Evolutionary conservation across 179 eudicot species (phyloP), one percentile per base, ranked within the genome.

Genomic region (Sideroxylon spinosum): DNA sequence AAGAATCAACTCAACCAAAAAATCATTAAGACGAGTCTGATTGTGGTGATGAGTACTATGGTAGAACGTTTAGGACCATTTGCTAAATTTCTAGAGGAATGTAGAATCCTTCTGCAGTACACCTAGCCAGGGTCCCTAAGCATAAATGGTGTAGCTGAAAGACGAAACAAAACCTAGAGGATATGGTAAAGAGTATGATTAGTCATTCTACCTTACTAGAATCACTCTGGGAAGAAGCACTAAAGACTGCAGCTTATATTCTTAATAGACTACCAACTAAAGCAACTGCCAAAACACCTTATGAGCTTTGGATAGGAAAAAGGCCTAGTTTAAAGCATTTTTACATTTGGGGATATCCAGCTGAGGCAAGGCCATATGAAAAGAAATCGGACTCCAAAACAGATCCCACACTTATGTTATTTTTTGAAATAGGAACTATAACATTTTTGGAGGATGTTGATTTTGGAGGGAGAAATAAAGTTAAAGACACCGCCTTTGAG

Each of bases 371-470:
- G 63, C 37, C 11, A 11, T 23, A 23, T 52, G 5, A 23, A 6
- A 4, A 6, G 7, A 72, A 55, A 72, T 32, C 52, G 62, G 61
- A 22, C 13, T 13, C n/a, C 37, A 72, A 23, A 26, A 72, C 29
- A 50, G 75, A 52, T 71, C 75, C 60, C 75, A 48, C 74, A 70
- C 20, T 20, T 17, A 70, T 3, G 57, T 23, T 10, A 20, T 20
- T 49, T 12, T 50, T 72, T 72, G 62, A 72, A 22, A 20, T 16
- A 16, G 1, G 62, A 72, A 72, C 25, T 52, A 1, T n/a, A 49
- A 55, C 19, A n/a, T 72, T 72, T 72, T 72, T 49, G 52, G 12
- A 70, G 74, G 74, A 70, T 37, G 25, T 70, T 44, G 53, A 44
- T 0, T 70, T 70, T 44, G 12, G 25, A 23, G 74, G 74, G 25